Conservation (phyloP, 2,329 filamentous ascomycete genomes). For the Aulographum hederae region DNA sequence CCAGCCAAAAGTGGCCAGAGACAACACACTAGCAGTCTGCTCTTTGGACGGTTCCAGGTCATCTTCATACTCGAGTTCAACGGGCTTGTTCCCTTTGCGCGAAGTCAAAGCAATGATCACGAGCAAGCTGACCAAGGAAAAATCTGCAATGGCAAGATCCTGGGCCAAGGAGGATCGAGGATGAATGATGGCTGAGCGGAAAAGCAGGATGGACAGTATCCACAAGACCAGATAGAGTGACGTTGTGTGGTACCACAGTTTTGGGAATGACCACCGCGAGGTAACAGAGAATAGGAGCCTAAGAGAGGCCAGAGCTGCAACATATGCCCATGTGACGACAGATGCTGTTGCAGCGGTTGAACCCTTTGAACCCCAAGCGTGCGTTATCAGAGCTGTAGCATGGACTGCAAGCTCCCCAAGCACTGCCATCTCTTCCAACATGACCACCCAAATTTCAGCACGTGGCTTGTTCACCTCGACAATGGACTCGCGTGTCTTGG, state of each 20-base stretch:
- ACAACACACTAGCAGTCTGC: constrained; percentile 74
- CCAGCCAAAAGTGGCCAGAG: constrained; percentile 77
- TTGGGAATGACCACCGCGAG: constrained; percentile 46
- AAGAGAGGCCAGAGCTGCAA: constrained; percentile 52
- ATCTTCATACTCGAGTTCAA: constrained; percentile 76
- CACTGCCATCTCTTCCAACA: constrained; percentile 60
- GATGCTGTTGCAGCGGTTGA: constrained; percentile 44
- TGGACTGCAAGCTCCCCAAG: constrained; percentile 54
- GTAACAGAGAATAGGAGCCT: constrained; percentile 46
- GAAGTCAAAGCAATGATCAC: constrained; percentile 62
- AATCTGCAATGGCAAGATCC: constrained; percentile 52
- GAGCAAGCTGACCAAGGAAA: constrained; percentile 55
- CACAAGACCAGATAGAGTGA: constrained; percentile 68
- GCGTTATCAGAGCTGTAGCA: constrained; percentile 40
- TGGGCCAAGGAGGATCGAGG: constrained; percentile 45
- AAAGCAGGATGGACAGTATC: constrained; percentile 56
- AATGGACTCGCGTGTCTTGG: constrained; percentile 28
- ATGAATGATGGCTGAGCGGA: constrained; percentile 73
- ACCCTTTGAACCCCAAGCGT: constrained; percentile 39
- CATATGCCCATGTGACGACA: constrained; percentile 64
- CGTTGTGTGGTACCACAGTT: constrained; percentile 86
- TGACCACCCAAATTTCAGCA: constrained; percentile 50
- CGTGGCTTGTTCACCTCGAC: constrained; percentile 60
- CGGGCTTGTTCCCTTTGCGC: constrained; percentile 79
- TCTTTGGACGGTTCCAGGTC: constrained; percentile 75